A percentile compares a stretch with the other conserved stretches of the same genome.
phyloP scores from a whole-genome alignment of 1,284 basidiomycete species.

The Leccinum pachyderme region DNA sequence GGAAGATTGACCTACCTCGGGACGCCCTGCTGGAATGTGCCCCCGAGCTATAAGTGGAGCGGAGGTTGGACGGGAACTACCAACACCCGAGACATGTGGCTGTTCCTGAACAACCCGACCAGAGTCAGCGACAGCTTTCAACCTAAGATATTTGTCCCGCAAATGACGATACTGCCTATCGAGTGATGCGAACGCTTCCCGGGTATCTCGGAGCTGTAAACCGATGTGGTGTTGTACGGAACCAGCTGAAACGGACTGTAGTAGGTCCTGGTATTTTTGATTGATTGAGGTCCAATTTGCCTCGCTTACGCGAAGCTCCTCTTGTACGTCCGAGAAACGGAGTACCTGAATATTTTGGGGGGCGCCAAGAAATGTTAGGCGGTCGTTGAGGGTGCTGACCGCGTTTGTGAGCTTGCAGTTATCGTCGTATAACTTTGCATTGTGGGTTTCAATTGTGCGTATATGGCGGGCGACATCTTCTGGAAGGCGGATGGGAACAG shows the following conservation, averaged over 20 bases:
- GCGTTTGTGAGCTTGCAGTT: constrained; percentile 41
- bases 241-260: constrained; percentile 14
- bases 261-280: constrained; percentile 27
- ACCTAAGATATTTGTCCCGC: constrained; percentile 23
- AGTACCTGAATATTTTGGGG: constrained; percentile 17
- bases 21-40: constrained; percentile 5
- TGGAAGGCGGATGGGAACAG: constrained; percentile 38
- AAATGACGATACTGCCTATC: constrained; percentile 24
- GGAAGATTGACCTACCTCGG: constrained; percentile 14
- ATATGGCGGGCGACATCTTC: constrained; percentile 36
- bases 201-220: constrained; percentile 21
- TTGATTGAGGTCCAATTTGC: constrained; percentile 9
- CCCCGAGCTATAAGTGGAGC: constrained; percentile 2
- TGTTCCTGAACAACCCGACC: constrained; percentile 10
- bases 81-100: neutral
- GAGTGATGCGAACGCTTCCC: constrained; percentile 17
- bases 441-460: constrained; percentile 37
- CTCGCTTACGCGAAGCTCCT: constrained; percentile 25
- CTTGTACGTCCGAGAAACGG: constrained; percentile 26
- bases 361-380: constrained; percentile 21
- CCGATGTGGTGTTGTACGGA: constrained; percentile 18
- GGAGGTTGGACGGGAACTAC: neutral
- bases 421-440: constrained; percentile 51
- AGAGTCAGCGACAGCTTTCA: constrained; percentile 14
- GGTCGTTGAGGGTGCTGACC: constrained; percentile 33